These are phyloP conservation scores for Immersiella caudata DNA, from an alignment of 495 filamentous ascomycete genomes.

Conservation along the genomic window DNA sequence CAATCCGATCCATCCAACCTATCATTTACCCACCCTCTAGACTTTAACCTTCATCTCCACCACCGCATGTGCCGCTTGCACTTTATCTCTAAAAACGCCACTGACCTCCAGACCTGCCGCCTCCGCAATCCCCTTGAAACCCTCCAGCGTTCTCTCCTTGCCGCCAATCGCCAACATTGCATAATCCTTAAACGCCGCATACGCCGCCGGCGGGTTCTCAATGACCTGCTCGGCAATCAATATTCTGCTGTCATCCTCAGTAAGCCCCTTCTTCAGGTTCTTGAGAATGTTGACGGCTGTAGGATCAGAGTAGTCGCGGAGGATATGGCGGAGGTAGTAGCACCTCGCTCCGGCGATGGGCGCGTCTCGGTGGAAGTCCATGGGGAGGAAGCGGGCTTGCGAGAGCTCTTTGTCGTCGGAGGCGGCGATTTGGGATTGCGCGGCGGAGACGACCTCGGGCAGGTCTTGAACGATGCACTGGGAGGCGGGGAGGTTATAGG, in stretches of 20 bases:
- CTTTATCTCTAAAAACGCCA: constrained; percentile 34
- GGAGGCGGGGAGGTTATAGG: constrained; percentile 27
- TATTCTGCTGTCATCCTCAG: constrained; percentile 32
- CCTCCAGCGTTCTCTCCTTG: constrained; percentile 42
- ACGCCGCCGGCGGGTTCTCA: constrained; percentile 30
- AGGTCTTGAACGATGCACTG: constrained; percentile 43
- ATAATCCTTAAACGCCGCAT: constrained; percentile 41
- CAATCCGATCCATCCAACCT: neutral
- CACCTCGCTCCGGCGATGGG: constrained; percentile 38
- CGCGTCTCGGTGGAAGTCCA: constrained; percentile 36
- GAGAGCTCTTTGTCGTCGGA: constrained; percentile 26
- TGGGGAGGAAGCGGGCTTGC: constrained; percentile 30
- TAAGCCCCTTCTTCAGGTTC: constrained; percentile 27
- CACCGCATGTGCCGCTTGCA: constrained; percentile 31
- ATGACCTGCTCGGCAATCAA: constrained; percentile 43
- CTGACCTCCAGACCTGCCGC: constrained; percentile 37
- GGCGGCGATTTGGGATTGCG: constrained; percentile 7
- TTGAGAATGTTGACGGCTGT: constrained; percentile 33
- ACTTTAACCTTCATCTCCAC: constrained; percentile 31
- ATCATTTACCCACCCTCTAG: no score
- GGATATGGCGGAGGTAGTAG: constrained; percentile 42
- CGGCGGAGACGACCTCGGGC: constrained; percentile 32
- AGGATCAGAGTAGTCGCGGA: constrained; percentile 43
- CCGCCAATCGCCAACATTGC: constrained; percentile 44
- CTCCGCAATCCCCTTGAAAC: constrained; percentile 33